Evolutionary conservation across 179 eudicot genomes (phyloP).

Genomic region (Silene noctiflora): DNA sequence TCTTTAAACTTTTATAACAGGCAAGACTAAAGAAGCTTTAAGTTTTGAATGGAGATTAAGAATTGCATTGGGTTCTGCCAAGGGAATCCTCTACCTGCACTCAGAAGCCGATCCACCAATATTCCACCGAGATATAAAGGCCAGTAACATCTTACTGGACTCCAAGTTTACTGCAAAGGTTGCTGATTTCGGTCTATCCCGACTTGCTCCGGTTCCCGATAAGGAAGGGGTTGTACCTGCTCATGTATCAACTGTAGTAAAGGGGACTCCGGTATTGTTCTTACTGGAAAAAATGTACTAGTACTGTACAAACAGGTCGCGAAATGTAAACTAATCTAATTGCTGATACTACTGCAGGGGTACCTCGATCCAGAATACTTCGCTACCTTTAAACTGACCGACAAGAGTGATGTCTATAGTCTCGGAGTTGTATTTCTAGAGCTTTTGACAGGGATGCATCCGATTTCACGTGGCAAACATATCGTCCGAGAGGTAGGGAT

Average conservation of each 20-base stretch:
- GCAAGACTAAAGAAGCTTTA: conserved; percentile 24
- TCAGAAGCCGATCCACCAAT: conserved; percentile 77
- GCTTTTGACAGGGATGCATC: conserved; percentile 74
- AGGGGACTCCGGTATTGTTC: conserved; percentile 67
- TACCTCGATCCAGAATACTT: conserved; percentile 90
- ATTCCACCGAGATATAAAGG: conserved; percentile 73
- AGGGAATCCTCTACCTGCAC: conserved; percentile 73
- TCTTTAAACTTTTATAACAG: conserved; percentile 6
- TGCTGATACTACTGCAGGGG: conserved; percentile 41
- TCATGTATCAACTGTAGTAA: conserved; percentile 67
- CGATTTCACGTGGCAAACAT: conserved; percentile 71
- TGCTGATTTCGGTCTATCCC: conserved; percentile 77
- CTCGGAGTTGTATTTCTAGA: conserved; percentile 77
- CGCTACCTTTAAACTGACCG: conserved; percentile 66
- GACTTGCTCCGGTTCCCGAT: conserved; percentile 64
- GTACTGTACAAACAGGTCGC: background rate
- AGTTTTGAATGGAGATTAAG: conserved; percentile 36
- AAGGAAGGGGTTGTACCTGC: conserved; percentile 42
- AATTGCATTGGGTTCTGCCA: conserved; percentile 59
- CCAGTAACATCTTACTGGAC: conserved; percentile 66
- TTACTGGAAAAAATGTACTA: background rate
- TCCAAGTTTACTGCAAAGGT: conserved; percentile 56
- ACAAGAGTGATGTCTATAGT: conserved; percentile 85
- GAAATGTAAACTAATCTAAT: conserved; percentile 1
- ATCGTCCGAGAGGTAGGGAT: conserved; percentile 62